Conservation (phyloP, 257 asterid genomes). For the Voacanga thouarsii region DNA sequence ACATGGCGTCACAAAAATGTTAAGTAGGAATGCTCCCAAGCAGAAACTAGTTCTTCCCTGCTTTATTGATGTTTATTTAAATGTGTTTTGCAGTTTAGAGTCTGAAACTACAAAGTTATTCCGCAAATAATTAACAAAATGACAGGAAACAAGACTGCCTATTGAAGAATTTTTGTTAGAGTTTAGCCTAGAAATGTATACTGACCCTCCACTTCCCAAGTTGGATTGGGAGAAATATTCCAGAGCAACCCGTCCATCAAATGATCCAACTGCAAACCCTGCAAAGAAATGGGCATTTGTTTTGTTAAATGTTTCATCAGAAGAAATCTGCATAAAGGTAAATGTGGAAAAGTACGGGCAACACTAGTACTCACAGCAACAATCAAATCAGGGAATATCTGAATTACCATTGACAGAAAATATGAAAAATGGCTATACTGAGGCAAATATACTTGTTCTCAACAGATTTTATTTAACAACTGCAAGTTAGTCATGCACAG, state of each 20-base stretch:
- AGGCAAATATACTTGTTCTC: neutral
- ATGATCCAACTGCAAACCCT: conserved; percentile 81
- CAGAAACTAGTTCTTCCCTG: neutral
- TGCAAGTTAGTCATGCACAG: neutral
- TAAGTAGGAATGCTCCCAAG: neutral
- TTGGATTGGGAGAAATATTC: conserved; percentile 44
- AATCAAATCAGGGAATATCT: neutral
- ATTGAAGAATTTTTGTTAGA: neutral
- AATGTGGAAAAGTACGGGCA: neutral
- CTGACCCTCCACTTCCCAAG: conserved; percentile 60
- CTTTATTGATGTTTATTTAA: neutral
- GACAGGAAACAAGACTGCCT: neutral
- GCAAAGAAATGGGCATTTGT: conserved; percentile 24
- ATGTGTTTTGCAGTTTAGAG: neutral
- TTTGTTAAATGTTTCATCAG: neutral
- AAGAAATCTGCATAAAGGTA: neutral
- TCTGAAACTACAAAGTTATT: neutral
- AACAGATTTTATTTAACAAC: neutral
- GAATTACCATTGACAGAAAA: neutral
- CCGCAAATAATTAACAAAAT: neutral
- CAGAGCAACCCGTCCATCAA: conserved; percentile 79
- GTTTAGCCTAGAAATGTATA: conserved; percentile 13
- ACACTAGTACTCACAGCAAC: neutral
- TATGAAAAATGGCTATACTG: neutral
- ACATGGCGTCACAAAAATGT: neutral